Base-by-base conservation (phyloP, 2,329 filamentous ascomycete genomes). In the Thermothelomyces thermophilus region DNA sequence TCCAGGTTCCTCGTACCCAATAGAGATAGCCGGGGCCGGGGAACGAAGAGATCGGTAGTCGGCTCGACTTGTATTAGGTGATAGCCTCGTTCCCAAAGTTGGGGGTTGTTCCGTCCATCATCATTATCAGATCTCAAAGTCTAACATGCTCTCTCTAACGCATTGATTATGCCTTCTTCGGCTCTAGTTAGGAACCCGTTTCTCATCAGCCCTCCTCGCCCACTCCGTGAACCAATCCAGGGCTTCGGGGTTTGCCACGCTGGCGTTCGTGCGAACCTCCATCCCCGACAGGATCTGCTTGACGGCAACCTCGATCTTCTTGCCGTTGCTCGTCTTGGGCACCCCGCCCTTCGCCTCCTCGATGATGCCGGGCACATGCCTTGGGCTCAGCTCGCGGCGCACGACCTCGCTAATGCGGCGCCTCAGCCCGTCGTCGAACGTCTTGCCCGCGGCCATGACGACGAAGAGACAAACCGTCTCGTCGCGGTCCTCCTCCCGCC, bases 221-320 rank as follows among this genome's bases (percentile, higher is more conserved):
- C 91, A 97, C 28, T 76, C 70, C 57, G 80, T 77, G 68, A 96
- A 97, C 86, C 89, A 97, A 35, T 88, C 84, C 58, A 98, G 69
- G 57, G 90, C 90, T 58, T 84, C 86, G 2, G 87, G 84, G 66
- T 97, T 97, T 4, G 89, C 88, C n/a, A 97, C 90, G 62, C 88
- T 94, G 0, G 90, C 90, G 42, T 89, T 90, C 0, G 88, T 93
- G 73, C 90, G 90, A 57, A 96, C 82, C 46, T 87, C 80, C 68
- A 90, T 72, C 0, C 90, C 91, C 24, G 88, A 95, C 1, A 98
- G 71, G 39, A 97, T 96, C 69, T 96, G 90, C 73, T 97, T 97
- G 5, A 97, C 91, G 0, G 89, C 88, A 41, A 94, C 90, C 67
- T 98, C 91, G 52, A 98, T 88, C 69, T 97, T 98, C 74, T 98